Conservation (phyloP, 306 rosid genomes). For the Rosa chinensis region DNA sequence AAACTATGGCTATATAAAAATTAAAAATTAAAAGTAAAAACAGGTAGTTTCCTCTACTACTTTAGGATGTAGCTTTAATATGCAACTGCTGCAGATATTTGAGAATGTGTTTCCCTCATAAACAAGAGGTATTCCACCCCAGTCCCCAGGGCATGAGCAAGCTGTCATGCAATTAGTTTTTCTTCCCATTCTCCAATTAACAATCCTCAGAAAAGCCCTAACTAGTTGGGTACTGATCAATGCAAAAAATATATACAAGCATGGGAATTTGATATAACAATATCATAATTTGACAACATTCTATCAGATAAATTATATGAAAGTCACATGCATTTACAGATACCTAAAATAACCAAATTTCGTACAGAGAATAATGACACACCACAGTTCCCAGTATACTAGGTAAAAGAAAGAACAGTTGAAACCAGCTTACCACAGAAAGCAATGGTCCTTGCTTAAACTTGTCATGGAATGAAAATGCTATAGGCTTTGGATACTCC, state of each 20-base stretch:
- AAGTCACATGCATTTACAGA: background rate
- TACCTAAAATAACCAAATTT: background rate
- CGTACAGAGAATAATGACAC: background rate
- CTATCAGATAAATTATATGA: background rate
- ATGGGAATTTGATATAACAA: background rate
- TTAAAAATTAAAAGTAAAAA: background rate
- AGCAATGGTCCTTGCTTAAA: slow-evolving; percentile 94
- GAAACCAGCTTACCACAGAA: slow-evolving; percentile 64
- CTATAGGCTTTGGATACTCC: slow-evolving; percentile 67
- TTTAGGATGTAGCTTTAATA: background rate
- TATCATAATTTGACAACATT: background rate
- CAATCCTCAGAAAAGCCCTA: background rate
- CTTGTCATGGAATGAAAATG: slow-evolving; percentile 79
- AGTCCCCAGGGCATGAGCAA: background rate
- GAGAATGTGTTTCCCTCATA: background rate
- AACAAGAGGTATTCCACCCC: background rate
- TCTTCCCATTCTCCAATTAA: background rate
- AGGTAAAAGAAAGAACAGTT: slow-evolving; percentile 6
- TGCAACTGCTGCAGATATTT: background rate
- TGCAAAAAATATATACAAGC: background rate
- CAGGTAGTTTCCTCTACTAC: background rate
- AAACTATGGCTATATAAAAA: background rate
- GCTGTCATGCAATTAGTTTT: background rate
- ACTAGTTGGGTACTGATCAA: background rate
- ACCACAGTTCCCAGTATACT: background rate